phyloP scores from a whole-genome alignment of 805 yeast genomes.

The Nakazawaea molendinolei region DNA sequence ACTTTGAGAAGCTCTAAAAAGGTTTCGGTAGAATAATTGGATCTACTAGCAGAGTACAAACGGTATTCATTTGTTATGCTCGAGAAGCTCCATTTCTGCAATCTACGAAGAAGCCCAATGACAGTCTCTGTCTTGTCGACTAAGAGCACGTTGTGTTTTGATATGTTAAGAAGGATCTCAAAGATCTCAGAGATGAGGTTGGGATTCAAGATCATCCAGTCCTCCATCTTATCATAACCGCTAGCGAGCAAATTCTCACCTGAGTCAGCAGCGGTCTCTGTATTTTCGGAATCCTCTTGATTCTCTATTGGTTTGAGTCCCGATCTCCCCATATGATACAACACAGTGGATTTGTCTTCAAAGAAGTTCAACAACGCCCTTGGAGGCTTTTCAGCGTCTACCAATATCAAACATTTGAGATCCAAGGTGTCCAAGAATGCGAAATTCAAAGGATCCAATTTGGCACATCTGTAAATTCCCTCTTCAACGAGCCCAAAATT shows the following conservation, averaged over 20 bases:
- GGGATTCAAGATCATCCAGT: constrained; percentile 74
- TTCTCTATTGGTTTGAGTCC: constrained; percentile 30
- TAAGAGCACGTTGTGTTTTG: constrained; percentile 60
- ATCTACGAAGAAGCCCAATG: constrained; percentile 72
- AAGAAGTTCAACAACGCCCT: constrained; percentile 62
- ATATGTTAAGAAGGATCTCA: constrained; percentile 54
- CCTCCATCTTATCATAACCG: constrained; percentile 23
- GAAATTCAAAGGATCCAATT: constrained; percentile 66
- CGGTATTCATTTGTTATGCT: constrained; percentile 83
- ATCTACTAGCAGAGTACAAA: constrained; percentile 62
- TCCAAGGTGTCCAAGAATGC: constrained; percentile 73
- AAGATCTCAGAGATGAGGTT: constrained; percentile 60
- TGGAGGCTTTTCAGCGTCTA: constrained; percentile 85
- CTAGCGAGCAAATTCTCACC: background rate
- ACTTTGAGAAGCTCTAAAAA: constrained; percentile 69
- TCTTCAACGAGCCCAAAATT: constrained; percentile 88
- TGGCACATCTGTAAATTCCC: constrained; percentile 78
- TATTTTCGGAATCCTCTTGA: constrained; percentile 12
- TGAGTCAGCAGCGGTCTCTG: constrained; percentile 14
- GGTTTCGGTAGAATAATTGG: constrained; percentile 75
- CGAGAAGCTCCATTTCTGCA: constrained; percentile 85
- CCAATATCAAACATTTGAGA: constrained; percentile 59
- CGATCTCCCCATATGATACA: constrained; percentile 39
- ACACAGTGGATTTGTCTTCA: constrained; percentile 44
- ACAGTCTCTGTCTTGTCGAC: constrained; percentile 78